Base-by-base conservation (phyloP, 176 grass and related monocot species). In the Ensete ventricosum region DNA sequence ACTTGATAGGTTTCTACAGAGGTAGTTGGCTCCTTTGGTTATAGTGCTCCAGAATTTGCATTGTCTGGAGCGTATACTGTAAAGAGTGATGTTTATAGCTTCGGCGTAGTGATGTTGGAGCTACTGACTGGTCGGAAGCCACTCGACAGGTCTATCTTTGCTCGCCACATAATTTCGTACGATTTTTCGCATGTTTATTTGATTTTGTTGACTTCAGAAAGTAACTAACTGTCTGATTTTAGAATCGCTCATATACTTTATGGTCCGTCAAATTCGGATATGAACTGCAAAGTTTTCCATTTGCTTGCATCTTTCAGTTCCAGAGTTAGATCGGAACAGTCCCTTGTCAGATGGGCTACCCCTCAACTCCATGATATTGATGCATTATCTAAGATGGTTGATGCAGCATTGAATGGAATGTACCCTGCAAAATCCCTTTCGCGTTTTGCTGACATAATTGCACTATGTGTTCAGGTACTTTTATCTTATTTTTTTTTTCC, bases 71-170 rank as follows among this genome's bases (percentile, higher is more conserved):
- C 89, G 82, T 99, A 92, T 77, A 99, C 88, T 53, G 84, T 86
- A 69, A 99, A 95, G 86, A 99, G 96, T 65, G 96, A 99, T 64
- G 96, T 99, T 65, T 99, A 99, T 85, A 99, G 91, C 82, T 99
- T 99, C 74, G 96, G 96, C 63, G 88, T 99, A 72, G 96, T 91
- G 52, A 99, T 99, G 96, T 83, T 99, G 81, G 96, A 99, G 80
- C 81, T 99, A 83, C 80, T 99, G 81, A 95, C 96, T 21, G 96
- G 96, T 76, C 83, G 88, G 72, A 99, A 89, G 52, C 96, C 96
- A 19, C 85, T 99, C 13, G 96, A 99, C 82, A 99, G 96, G 96
- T 99, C 71, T 27, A 2, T 58, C 21, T 7, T 7, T 85, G 34
- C 78, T 22, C 65, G 58, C 57, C 1, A 8, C 79, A 17, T 54